Base-by-base conservation (phyloP, 208 protist genomes). In the Willaertia magna region DNA sequence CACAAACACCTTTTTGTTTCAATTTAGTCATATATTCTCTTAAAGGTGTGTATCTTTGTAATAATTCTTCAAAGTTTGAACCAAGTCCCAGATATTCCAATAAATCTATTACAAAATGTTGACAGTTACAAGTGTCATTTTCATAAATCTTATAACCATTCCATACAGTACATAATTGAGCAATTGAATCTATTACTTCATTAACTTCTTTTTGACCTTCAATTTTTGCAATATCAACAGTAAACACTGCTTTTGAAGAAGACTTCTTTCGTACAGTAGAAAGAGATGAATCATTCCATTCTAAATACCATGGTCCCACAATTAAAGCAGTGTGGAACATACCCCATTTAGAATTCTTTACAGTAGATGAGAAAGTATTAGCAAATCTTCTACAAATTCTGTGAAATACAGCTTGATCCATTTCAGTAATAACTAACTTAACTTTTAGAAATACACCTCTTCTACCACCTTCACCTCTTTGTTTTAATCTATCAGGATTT, bases 301-400 rank as follows among this genome's bases (percentile, higher is more conserved):
- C 78, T 4, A 83, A 26, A 83, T 55, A 83, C 78, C 78, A 83
- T 55, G 78, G 78, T 20, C 78, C 78, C 12, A 83, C 26, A 39
- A 83, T 55, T 1, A 83, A 40, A n/a, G 78, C 78, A 22, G 46
- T 55, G 78, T 83, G 78, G n/a, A 83, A 83, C 46, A 83, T 39
- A 11, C 78, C 78, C 55, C 55, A 67, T 67, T 26, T 67, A 34
- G 26, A 34, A 67, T 67, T 67, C 34, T 9, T 67, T 7, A 67
- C 55, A 67, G 55, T 67, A 7, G 55, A 34, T 34, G 55, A 67
- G 55, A 67, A 67, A 1, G 78, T 55, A 18, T 44, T 42, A 55
- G 18, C 46, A 83, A 46, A 39, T 16, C 18, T 47, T 55, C 78
- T 83, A 39, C 40, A 55, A 42, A 40, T 81, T 51, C 76, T 46